These are phyloP conservation scores for Microsporum canis DNA, from an alignment of 2,329 filamentous ascomycete species.

Conservation along the genomic window DNA sequence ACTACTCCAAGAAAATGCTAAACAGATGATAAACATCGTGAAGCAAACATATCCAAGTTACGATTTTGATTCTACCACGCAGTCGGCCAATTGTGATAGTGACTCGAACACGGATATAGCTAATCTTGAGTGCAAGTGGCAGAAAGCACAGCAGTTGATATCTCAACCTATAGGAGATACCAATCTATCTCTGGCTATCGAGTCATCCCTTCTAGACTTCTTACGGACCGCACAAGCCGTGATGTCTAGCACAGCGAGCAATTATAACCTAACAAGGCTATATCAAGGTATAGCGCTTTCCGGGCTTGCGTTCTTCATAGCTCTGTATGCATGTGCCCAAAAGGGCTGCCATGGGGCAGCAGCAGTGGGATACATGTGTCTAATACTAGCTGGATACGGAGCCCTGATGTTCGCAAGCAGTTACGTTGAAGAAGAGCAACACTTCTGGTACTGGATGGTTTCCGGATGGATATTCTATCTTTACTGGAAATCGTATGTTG, in stretches of 20 bases:
- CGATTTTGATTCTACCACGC: conserved; percentile 18
- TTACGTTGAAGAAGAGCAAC: conserved; percentile 95
- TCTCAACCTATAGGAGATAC: conserved; percentile 7
- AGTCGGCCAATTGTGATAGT: conserved; percentile 17
- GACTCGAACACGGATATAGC: conserved; percentile 33
- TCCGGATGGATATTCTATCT: conserved; percentile 39
- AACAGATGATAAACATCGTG: conserved; percentile 67
- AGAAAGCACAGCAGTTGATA: conserved; percentile 23
- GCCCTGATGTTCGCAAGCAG: conserved; percentile 96
- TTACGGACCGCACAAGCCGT: conserved; percentile 60
- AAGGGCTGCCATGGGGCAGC: not conserved
- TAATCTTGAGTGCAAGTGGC: conserved; percentile 60
- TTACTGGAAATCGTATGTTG: conserved; percentile 27
- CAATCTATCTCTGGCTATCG: conserved; percentile 15
- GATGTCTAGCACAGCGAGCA: conserved; percentile 83
- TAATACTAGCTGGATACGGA: conserved; percentile 54
- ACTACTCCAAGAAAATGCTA: conserved; percentile 65
- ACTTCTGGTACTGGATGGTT: conserved; percentile 93
- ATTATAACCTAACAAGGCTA: conserved; percentile 60
- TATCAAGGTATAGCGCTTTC: conserved; percentile 28
- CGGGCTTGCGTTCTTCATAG: conserved; percentile 33
- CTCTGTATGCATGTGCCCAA: conserved; percentile 22
- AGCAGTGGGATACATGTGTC: conserved; percentile 12
- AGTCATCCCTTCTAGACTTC: conserved; percentile 41
- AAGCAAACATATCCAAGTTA: conserved; percentile 55